Evolutionary conservation across 176 grass and related monocot species (phyloP), one percentile per base, ranked within the genome.

Genomic region (Olyra latifolia): DNA sequence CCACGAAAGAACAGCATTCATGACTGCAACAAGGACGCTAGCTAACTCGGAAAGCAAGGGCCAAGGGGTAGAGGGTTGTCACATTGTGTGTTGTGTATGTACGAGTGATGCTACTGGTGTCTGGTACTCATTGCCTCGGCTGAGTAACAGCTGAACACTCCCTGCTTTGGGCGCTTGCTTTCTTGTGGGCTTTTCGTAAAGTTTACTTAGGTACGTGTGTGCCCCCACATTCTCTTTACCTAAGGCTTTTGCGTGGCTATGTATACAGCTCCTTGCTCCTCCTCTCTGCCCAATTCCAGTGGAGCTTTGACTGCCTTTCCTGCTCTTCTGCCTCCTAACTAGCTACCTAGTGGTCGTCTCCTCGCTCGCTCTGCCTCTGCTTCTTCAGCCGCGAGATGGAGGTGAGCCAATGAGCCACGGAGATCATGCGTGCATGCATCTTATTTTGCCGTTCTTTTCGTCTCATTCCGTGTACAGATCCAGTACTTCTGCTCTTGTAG

Each of bases 361-460:
- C 82, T 24, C 47, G 27, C 76, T n/a, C 32, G 32, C 32, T 55
- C 38, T 55, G 44, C 63, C 30, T 25, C 64, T 41, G 56, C 76
- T 74, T 67, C 59, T 4, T 66, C n/a, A 39, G 23, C 78, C 17
- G 22, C 47, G 29, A 72, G 52, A 90, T 90, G 88, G 88, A 90
- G 88, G 88, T 90, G 60, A 90, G 83, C 47, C 67, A 66, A 83
- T 90, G 60, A 90, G 83, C 47, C 74, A 66, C 72, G 46, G 20
- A n/a, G 55, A 56, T 56, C 53, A 56, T 44, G 60, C 72, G 14
- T 85, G 4, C 32, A 35, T 49, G 47, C n/a, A 15, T 70, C 10
- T 45, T 35, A 35, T 35, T 35, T 25, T 55, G 49, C 56, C 32
- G 1, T 19, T 62, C 6, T 68, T 1, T 32, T 42, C 6, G 4